Base-by-base conservation (phyloP, 176 grass and related monocot genomes). In the Lolium perenne region DNA sequence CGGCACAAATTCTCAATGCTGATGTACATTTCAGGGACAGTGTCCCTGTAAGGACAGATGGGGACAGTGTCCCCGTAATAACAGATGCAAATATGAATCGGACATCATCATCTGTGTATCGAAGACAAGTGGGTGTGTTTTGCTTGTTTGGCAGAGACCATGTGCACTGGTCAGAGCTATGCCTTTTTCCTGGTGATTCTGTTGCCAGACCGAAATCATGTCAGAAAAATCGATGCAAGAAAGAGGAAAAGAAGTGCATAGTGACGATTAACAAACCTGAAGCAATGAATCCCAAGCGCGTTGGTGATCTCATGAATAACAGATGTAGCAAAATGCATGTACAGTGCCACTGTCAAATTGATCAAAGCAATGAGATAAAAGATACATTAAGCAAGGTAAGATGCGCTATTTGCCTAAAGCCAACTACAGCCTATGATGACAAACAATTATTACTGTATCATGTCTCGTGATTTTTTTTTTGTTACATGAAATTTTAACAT, bases 241-340 rank as follows among this genome's bases (percentile, higher is more conserved):
- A 49, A 2, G n/a, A 58, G 48, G 16, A 73, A 79, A 61, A 40
- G 25, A 83, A 76, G 59, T 64, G 35, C 12, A 70, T 32, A 81
- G 1, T 51, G 17, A 14, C 16, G 41, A 77, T 40, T 49, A 54
- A 88, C 46, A 62, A 82, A 98, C 94, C 92, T 98, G 92, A 98
- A 98, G 90, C 97, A 98, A 25, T 88, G 93, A 63, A 98, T 98
- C 78, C 94, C 97, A 65, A 98, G 94, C 1, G 94, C 97, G 38
- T 94, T 94, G 26, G 94, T 95, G 46, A 98, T 98, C 89, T 98
- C 97, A 85, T 94, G 89, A 85, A 98, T 94, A 74, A 98, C 97
- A 4, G 97, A 98, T n/a, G 97, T 98, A 67, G 94, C 97, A 86
- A 98, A 98, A 89, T 98, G 86, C 81, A 98, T 84, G 88, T 98